Evolutionary conservation across 2,329 filamentous ascomycete genomes (phyloP).

Genomic region (Cytospora schulzeri): DNA sequence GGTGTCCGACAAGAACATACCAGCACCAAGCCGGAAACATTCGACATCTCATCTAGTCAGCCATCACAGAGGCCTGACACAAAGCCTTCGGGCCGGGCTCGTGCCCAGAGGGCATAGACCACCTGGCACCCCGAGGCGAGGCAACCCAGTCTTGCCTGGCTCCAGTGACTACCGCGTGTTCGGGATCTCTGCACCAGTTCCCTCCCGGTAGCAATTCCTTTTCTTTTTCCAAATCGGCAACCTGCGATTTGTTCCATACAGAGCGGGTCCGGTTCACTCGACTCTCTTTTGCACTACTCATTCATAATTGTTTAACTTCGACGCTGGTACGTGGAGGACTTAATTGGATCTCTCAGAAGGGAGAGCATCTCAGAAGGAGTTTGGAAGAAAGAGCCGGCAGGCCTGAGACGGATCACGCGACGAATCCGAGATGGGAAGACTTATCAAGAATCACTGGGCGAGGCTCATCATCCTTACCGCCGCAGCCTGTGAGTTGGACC

Average conservation of each 20-base stretch:
- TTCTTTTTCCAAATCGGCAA: constrained; percentile 51
- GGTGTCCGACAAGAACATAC: constrained; percentile 48
- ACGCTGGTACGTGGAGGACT: constrained; percentile 25
- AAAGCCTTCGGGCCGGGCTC: constrained; percentile 39
- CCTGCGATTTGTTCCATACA: constrained; percentile 37
- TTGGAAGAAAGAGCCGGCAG: constrained; percentile 25
- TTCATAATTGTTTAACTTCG: constrained; percentile 29
- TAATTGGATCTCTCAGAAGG: constrained; percentile 24
- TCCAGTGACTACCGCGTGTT: constrained; percentile 30
- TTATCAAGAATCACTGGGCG: constrained; percentile 99
- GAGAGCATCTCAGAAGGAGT: constrained; percentile 30
- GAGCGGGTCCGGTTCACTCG: constrained; percentile 58
- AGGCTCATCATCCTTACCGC: constrained; percentile 90
- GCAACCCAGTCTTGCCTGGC: constrained; percentile 36
- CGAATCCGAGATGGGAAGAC: constrained; percentile 75
- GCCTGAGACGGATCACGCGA: constrained; percentile 14
- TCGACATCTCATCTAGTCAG: constrained; percentile 42
- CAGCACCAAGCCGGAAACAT: constrained; percentile 43
- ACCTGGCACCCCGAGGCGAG: constrained; percentile 29
- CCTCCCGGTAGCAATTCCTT: constrained; percentile 49
- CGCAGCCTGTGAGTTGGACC: constrained; percentile 63
- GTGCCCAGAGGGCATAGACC: constrained; percentile 43
- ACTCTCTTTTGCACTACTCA: constrained; percentile 34
- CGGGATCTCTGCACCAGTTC: constrained; percentile 32
- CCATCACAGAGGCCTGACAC: constrained; percentile 44